phyloP scores from a whole-genome alignment of 1,284 basidiomycete genomes.

The Moesziomyces sp. region DNA sequence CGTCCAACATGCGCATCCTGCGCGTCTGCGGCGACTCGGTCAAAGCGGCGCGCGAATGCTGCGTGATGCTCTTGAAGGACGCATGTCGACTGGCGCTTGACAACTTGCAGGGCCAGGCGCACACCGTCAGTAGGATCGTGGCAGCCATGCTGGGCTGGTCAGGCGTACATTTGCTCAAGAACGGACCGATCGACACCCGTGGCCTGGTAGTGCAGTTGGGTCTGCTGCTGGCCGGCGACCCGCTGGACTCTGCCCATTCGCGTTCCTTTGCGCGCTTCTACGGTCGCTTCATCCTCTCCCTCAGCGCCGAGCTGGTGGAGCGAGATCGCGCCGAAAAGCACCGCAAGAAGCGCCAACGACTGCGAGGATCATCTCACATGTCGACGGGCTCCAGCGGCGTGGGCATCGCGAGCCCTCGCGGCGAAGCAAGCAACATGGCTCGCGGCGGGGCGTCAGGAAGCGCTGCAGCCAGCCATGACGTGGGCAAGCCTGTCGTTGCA shows the following conservation, averaged over 20 bases:
- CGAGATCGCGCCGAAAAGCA: slow-evolving; percentile 43
- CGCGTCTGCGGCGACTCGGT: slow-evolving; percentile 36
- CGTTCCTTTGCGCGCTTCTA: slow-evolving; percentile 47
- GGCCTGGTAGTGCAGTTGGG: slow-evolving; percentile 46
- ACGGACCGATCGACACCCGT: slow-evolving; percentile 45
- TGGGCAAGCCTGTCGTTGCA: slow-evolving; percentile 2
- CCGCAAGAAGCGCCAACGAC: slow-evolving; percentile 38
- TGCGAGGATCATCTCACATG: slow-evolving; percentile 37
- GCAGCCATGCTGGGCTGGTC: slow-evolving; percentile 49
- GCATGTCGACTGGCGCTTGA: slow-evolving; percentile 36
- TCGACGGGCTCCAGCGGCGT: slow-evolving; percentile 28
- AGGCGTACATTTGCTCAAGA: slow-evolving; percentile 46
- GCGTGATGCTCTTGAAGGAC: slow-evolving; percentile 29
- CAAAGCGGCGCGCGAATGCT: slow-evolving; percentile 42
- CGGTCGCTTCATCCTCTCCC: slow-evolving; percentile 46
- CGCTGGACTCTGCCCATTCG: slow-evolving; percentile 31
- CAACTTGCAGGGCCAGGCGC: slow-evolving; percentile 30
- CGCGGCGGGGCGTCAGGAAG: not conserved
- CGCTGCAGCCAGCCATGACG: slow-evolving; percentile 12
- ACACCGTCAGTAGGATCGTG: slow-evolving; percentile 36
- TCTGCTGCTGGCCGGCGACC: slow-evolving; percentile 42
- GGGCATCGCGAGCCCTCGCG: slow-evolving; percentile 18
- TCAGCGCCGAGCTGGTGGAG: slow-evolving; percentile 47
- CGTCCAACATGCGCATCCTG: slow-evolving; percentile 42
- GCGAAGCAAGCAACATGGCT: slow-evolving; percentile 16